phyloP scores from a whole-genome alignment of 2,329 filamentous ascomycete genomes.

The Ascochyta clinopodiicola region DNA sequence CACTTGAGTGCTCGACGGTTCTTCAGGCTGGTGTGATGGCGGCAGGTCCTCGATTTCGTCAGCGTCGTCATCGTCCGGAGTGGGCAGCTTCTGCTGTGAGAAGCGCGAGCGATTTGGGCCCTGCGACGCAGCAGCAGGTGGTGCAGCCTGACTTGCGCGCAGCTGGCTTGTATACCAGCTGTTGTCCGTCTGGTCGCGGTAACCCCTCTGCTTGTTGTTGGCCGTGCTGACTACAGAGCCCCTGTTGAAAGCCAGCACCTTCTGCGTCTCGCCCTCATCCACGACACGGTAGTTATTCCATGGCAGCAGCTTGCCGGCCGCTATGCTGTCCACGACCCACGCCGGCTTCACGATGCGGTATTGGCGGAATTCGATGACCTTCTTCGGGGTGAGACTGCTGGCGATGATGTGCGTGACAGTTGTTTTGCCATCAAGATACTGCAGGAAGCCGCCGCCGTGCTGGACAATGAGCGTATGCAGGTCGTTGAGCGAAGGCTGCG shows the following conservation, averaged over 20 bases:
- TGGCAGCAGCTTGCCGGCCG: conserved; percentile 78
- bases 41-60: conserved; percentile 39
- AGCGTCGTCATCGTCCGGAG: conserved; percentile 28
- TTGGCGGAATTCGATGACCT: conserved; percentile 82
- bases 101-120: conserved; percentile 34
- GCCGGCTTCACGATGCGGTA: conserved; percentile 94
- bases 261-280: conserved; percentile 83
- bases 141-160: conserved; percentile 44
- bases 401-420: conserved; percentile 96
- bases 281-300: conserved; percentile 87
- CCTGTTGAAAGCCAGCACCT: conserved; percentile 69
- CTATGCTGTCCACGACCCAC: conserved; percentile 91
- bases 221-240: conserved; percentile 72
- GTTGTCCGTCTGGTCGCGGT: conserved; percentile 78
- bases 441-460: conserved; percentile 92
- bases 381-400: conserved; percentile 88
- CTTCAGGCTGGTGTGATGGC: conserved; percentile 42
- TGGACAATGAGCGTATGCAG: conserved; percentile 86
- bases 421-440: conserved; percentile 94
- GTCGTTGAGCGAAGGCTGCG: conserved; percentile 88
- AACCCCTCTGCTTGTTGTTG: conserved; percentile 67
- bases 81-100: conserved; percentile 32
- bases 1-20: conserved; percentile 21
- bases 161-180: conserved; percentile 85
- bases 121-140: conserved; percentile 38